Evolutionary conservation across 78 protist species (phyloP).

Genomic region (Polysphondylium violaceum): DNA sequence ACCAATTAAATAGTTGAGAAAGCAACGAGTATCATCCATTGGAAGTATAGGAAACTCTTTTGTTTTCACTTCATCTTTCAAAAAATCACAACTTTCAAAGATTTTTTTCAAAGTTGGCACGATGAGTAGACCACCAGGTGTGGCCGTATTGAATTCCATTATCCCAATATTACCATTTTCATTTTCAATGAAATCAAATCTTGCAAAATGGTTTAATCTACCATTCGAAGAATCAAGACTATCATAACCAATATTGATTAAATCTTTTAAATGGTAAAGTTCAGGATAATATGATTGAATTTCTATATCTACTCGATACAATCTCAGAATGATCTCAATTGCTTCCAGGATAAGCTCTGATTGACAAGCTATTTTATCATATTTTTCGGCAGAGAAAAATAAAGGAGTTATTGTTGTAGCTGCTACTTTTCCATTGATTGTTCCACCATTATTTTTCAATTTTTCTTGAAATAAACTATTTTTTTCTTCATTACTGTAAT

Average conservation of each 20-base stretch:
- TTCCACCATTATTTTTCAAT: too few species aligned
- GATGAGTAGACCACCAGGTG: neutral
- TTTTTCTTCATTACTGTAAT: too few species aligned
- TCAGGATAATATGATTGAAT: neutral
- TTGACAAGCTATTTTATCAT: neutral
- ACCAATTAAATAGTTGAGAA: neutral
- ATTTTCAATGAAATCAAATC: conserved; percentile 1
- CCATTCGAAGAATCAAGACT: too few species aligned
- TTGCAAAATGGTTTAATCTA: neutral
- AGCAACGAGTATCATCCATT: neutral
- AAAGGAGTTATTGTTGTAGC: neutral
- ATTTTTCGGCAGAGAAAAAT: neutral
- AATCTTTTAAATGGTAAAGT: neutral
- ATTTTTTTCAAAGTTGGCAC: neutral
- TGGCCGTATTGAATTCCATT: neutral
- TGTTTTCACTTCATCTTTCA: too few species aligned
- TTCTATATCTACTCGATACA: neutral
- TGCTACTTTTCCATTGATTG: too few species aligned
- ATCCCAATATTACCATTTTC: neutral
- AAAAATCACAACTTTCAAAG: too few species aligned
- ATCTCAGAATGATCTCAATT: neutral
- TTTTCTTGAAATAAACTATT: too few species aligned
- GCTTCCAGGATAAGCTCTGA: neutral
- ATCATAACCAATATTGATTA: neutral
- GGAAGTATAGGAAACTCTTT: neutral